phyloP scores from a whole-genome alignment of 2,329 filamentous ascomycete genomes.

The Aspergillus thermomutatus region DNA sequence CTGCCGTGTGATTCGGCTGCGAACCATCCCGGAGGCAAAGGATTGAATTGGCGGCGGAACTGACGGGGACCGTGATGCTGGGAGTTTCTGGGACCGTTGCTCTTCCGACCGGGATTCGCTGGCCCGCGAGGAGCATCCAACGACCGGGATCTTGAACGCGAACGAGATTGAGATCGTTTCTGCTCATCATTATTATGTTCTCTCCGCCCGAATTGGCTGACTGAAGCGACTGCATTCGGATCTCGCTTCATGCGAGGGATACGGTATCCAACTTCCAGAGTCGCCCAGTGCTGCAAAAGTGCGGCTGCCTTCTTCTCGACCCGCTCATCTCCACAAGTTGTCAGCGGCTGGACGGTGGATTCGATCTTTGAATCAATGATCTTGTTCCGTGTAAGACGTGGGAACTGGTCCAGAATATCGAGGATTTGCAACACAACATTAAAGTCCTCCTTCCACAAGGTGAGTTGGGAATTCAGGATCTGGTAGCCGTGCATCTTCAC shows the following conservation, averaged over 20 bases:
- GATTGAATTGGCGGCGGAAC: conserved; percentile 54
- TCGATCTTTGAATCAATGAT: conserved; percentile 96
- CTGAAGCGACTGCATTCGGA: conserved; percentile 56
- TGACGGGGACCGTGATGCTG: conserved; percentile 55
- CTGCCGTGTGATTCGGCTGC: conserved; percentile 69
- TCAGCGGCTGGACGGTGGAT: conserved; percentile 68
- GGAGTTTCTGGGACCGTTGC: conserved; percentile 56
- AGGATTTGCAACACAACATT: conserved; percentile 88
- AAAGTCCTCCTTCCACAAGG: conserved; percentile 80
- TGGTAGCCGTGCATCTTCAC: conserved; percentile 97
- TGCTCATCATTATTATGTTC: conserved; percentile 49
- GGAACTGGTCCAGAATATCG: conserved; percentile 83
- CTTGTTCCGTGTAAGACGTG: conserved; percentile 91
- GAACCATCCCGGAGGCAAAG: conserved; percentile 83
- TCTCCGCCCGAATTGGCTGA: conserved; percentile 62
- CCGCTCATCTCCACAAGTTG: conserved; percentile 65
- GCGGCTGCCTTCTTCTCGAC: conserved; percentile 68
- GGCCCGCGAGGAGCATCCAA: conserved; percentile 45
- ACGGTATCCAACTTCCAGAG: conserved; percentile 83
- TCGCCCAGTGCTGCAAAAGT: conserved; percentile 81
- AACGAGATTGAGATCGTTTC: conserved; percentile 48
- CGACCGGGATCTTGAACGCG: conserved; percentile 48
- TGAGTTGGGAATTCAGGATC: conserved; percentile 83
- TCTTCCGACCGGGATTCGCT: conserved; percentile 47
- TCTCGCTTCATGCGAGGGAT: conserved; percentile 89